Evolutionary conservation across 2,329 filamentous ascomycete genomes (phyloP), one percentile per base, ranked within the genome.

Genomic region (Trichophaea hybrida): DNA sequence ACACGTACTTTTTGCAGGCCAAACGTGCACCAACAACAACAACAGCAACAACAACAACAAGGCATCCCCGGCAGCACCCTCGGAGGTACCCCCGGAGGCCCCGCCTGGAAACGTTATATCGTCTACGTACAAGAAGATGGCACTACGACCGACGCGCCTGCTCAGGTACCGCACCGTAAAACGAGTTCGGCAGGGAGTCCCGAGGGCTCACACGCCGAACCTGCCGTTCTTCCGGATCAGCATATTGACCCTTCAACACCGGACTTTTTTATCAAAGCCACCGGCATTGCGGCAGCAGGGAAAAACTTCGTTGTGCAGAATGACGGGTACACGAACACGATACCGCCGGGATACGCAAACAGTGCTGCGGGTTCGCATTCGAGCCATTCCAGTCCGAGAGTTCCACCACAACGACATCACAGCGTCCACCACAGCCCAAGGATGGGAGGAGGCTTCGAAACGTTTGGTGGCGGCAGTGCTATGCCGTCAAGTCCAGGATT

Each of bases 41-140:
- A n/a, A n/a, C n/a, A n/a, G n/a, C n/a, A n/a, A n/a, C n/a, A n/a
- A n/a, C n/a, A n/a, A n/a, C n/a, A n/a, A n/a, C n/a, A n/a, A n/a
- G n/a, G n/a, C n/a, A n/a, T n/a, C n/a, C n/a, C n/a, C n/a, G n/a
- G n/a, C n/a, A 3, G 24, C 24, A 24, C 3, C 3, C 24, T 3
- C 24, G 3, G 24, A 1, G 24, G 46, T 4, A 15, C 46, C 17
- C 46, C 46, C n/a, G 46, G 46, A 10, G 12, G 12, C 12, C 2
- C 12, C 40, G 40, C 40, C 12, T 64, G 62, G 62, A 64, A 60
- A 43, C 59, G 52, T 7, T 64, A 57, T n/a, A 64, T 59, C 7
- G 62, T 64, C 24, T 64, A 64, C 37, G 57, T 64, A 31, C 62
- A 54, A 13, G 62, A 64, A 53, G 60, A 58, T 13, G 60, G 46